Evolutionary conservation across 345 rosid species (phyloP), one percentile per base, ranked within the genome.

Genomic region (Eucalyptus erythrocorys): DNA sequence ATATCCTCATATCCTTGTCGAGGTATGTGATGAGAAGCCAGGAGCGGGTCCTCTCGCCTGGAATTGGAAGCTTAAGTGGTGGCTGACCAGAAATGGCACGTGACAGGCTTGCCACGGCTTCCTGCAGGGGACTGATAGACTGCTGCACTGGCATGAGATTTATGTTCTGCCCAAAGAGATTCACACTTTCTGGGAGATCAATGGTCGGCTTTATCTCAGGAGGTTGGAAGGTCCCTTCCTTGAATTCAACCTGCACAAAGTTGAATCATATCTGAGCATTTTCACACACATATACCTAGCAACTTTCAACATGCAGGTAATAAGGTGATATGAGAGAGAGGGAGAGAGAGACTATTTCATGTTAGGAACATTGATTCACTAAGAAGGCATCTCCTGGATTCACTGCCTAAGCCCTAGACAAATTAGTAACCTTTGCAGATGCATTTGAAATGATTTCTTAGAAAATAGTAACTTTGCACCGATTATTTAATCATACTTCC

Each of bases 21-120:
- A 97, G 99, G 90, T 96, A 97, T 16, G 99, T 95, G 85, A 91
- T 94, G 79, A 97, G 93, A 91, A 97, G 98, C 99, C 99, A 97
- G 4, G 99, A 96, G 85, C 89, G 91, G 87, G 94, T 88, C 45
- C 93, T 93, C 66, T 93, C 88, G 12, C 98, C 99, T 3, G 99
- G 97, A 91, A 97, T 93, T 21, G 99, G 98, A 88, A 97, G 86
- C 94, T 92, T 97, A 49, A 97, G 92, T 10, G 98, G 97, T 19
- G 96, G 93, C 94, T 95, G 99, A 84, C 99, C 98, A 2, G 98
- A 95, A 84, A 97, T 91, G 85, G 93, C 90, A 85, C 97, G 91
- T 27, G 97, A 92, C 87, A 97, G 92, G 87, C 91, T 94, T 12
- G 96, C 95, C 48, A 94, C 98, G 16, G 94, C 93, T 87, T 95